phyloP scores from a whole-genome alignment of 75 land plant genomes.

The Picea sitchensis region DNA sequence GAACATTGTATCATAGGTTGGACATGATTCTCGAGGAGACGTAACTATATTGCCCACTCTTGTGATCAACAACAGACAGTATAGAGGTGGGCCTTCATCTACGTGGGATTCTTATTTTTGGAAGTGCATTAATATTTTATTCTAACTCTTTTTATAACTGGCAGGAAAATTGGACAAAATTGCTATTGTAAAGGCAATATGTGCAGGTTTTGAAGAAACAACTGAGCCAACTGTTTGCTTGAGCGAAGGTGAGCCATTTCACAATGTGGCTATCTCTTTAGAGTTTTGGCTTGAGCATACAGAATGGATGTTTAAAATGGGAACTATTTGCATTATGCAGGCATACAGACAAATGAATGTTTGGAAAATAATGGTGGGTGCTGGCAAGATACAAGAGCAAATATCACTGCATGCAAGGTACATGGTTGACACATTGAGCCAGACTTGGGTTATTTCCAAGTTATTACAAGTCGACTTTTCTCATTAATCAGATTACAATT shows the following conservation, averaged over 20 bases:
- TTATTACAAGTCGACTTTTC: not conserved
- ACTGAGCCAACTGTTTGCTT: slow-evolving; percentile 59
- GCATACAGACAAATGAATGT: slow-evolving; percentile 60
- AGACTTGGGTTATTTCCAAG: not conserved
- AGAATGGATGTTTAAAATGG: not conserved
- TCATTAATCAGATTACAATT: not conserved
- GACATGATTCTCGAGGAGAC: slow-evolving; percentile 48
- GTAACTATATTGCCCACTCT: slow-evolving; percentile 58
- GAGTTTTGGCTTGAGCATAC: not conserved
- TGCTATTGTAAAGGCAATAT: slow-evolving; percentile 52
- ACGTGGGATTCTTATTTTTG: not conserved
- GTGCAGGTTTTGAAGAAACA: slow-evolving; percentile 59
- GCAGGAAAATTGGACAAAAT: slow-evolving; percentile 53
- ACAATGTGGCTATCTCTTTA: not conserved
- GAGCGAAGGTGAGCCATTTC: slow-evolving; percentile 34
- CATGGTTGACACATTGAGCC: not conserved
- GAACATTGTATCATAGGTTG: slow-evolving; percentile 26
- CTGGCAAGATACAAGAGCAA: slow-evolving; percentile 50
- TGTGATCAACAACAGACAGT: slow-evolving; percentile 51
- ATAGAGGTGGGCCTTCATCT: slow-evolving; percentile 31
- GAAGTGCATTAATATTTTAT: not conserved
- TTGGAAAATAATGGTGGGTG: slow-evolving; percentile 63
- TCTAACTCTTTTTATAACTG: slow-evolving; percentile 2
- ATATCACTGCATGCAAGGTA: slow-evolving; percentile 72
- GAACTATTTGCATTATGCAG: slow-evolving; percentile 16